Evolutionary conservation across 352 stramenopile species (phyloP).

Genomic region (Globisporangium middletonii): DNA sequence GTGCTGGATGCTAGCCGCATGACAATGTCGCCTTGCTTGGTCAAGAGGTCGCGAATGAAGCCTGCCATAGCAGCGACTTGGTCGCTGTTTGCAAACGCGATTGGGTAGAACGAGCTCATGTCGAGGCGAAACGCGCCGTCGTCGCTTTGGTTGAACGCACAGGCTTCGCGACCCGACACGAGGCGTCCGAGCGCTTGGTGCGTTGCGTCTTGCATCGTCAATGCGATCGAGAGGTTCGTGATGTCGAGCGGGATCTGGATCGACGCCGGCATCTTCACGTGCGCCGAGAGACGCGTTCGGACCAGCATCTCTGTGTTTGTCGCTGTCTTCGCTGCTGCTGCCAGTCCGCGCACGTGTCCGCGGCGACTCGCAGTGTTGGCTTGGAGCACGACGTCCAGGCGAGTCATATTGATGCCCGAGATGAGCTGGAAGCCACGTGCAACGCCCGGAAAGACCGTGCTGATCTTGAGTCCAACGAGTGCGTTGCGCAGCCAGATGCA

Average conservation of each 20-base stretch:
- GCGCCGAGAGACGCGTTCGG: slow-evolving; percentile 56
- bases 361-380: slow-evolving; percentile 4
- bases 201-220: slow-evolving; percentile 43
- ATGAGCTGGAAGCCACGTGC: slow-evolving; percentile 55
- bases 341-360: slow-evolving; percentile 3
- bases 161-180: slow-evolving; percentile 42
- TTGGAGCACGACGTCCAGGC: slow-evolving; percentile 60
- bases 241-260: slow-evolving; percentile 68
- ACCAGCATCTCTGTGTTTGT: slow-evolving; percentile 73
- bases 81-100: slow-evolving; percentile 34
- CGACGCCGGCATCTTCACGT: slow-evolving; percentile 63
- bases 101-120: slow-evolving; percentile 63
- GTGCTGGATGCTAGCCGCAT: slow-evolving; percentile 42
- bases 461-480: slow-evolving; percentile 54
- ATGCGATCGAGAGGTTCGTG: slow-evolving; percentile 50
- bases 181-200: slow-evolving; percentile 37
- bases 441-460: slow-evolving; percentile 59
- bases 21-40: slow-evolving; percentile 47
- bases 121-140: slow-evolving; percentile 62
- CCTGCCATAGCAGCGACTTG: slow-evolving; percentile 40
- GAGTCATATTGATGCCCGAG: slow-evolving; percentile 51
- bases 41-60: slow-evolving; percentile 59
- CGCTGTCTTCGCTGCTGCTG: background rate
- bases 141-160: slow-evolving; percentile 55
- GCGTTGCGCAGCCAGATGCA: slow-evolving; percentile 66